A percentile compares a stretch with the other conserved stretches of the same genome.
These are phyloP conservation scores for Xanthoconium separans DNA, from an alignment of 1,284 basidiomycete species.

Conservation along the genomic window DNA sequence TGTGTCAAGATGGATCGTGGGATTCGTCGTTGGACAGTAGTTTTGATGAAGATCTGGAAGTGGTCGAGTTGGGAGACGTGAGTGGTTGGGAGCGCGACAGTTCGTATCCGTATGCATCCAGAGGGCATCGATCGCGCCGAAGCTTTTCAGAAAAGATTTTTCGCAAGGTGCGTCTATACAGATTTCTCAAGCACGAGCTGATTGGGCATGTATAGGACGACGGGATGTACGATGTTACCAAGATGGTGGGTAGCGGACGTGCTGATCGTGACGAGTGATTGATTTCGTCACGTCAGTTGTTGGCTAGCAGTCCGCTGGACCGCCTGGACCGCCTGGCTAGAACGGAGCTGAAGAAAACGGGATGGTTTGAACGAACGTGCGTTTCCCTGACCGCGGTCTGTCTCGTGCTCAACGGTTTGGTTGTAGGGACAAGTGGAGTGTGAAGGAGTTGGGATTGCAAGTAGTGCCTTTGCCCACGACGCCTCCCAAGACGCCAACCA, in stretches of 20 bases:
- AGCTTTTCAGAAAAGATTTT: constrained; percentile 2
- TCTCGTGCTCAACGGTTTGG: not conserved
- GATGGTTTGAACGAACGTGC: constrained; percentile 31
- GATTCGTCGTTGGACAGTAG: constrained; percentile 17
- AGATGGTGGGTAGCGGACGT: constrained; percentile 25
- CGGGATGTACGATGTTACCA: constrained; percentile 19
- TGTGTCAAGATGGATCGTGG: constrained; percentile 2
- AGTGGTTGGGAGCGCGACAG: constrained; percentile 13
- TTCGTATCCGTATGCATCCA: constrained; percentile 17
- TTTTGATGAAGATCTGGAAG: constrained; percentile 18
- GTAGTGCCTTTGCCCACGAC: constrained; percentile 1
- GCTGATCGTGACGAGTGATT: not conserved
- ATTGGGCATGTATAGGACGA: constrained; percentile 14
- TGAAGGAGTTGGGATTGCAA: constrained; percentile 26
- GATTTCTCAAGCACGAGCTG: not conserved
- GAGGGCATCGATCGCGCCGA: not conserved
- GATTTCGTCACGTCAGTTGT: constrained; percentile 13
- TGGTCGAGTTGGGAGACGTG: constrained; percentile 12
- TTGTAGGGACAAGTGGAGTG: constrained; percentile 28
- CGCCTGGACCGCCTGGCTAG: constrained; percentile 30
- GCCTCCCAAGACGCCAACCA: constrained; percentile 9
- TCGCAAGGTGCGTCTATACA: constrained; percentile 14
- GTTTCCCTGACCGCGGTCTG: not conserved
- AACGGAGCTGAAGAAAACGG: constrained; percentile 30
- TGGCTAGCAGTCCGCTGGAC: constrained; percentile 25